Percentiles rank a stretch among this genome's conserved stretches.
Evolutionary conservation across 805 yeast genomes (phyloP).

Genomic region (Starmerella powellii): DNA sequence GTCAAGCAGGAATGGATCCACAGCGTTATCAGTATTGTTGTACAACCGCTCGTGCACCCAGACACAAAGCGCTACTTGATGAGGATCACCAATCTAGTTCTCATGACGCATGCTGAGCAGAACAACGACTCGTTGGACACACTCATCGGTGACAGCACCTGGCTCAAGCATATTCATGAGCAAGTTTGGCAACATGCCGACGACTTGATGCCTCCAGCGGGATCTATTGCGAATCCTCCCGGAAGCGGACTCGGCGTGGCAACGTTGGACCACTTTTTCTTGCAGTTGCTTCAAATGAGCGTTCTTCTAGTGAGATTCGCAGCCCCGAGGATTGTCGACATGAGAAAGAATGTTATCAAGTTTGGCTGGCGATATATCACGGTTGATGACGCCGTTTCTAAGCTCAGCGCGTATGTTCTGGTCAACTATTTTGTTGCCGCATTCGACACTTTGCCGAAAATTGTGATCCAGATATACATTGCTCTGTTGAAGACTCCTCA

Average conservation of each 20-base stretch:
- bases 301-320: conserved; percentile 62
- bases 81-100: conserved; percentile 46
- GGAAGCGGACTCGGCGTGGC: conserved; percentile 17
- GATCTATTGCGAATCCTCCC: conserved; percentile 10
- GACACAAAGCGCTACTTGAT: conserved; percentile 10
- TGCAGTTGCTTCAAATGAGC: conserved; percentile 70
- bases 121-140: conserved; percentile 39
- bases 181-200: conserved; percentile 58
- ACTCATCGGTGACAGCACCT: conserved; percentile 32
- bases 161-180: conserved; percentile 54
- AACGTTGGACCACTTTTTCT: conserved; percentile 57
- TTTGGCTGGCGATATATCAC: conserved; percentile 91
- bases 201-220: conserved; percentile 39
- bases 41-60: conserved; percentile 3
- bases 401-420: conserved; percentile 84
- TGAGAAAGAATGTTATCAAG: conserved; percentile 74
- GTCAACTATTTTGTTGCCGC: conserved; percentile 76
- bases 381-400: conserved; percentile 74
- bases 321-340: conserved; percentile 44
- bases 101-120: conserved; percentile 48
- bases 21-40: conserved; percentile 1
- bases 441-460: conserved; percentile 76
- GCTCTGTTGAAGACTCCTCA: conserved; percentile 78
- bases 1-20: conserved; percentile 12
- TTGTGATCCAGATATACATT: conserved; percentile 85